Base-by-base conservation (phyloP, 805 yeast genomes). In the Saturnispora bothae region DNA sequence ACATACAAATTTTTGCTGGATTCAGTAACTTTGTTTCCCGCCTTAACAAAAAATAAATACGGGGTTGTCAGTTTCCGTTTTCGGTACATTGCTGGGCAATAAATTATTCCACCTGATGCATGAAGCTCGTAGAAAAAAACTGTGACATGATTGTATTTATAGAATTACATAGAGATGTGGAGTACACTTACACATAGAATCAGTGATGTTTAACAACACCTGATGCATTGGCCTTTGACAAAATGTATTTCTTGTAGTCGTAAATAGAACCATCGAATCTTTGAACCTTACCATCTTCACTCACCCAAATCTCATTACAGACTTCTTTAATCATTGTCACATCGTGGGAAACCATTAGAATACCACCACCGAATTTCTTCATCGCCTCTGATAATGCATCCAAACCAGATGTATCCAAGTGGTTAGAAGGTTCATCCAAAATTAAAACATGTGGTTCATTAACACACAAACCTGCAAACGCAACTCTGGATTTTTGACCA, bases 401-500 rank as follows among this genome's bases (percentile, higher is more conserved):
- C 53, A 92, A 68, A 73, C 96, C 98, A 26, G 94, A 80, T 7
- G 96, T 89, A 80, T 92, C 98, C 71, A 92, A 76, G 64, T 92
- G 98, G 64, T 92, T 92, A 5, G 96, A 83, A 61, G 98, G 98
- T 71, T 92, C 98, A 69, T 92, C 98, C 48, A 92, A 66, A 52
- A 92, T 77, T 52, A 92, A 68, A 31, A 92, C 76, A 58, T 92
- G 98, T 15, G 98, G 98, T 45, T 82, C 80, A 44, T 73, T 73
- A 52, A 92, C 68, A 63, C 96, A 85, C 47, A 92, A 68, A 13
- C 96, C 89, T 7, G 98, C 97, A 64, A 92, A 92, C 0, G 97
- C 97, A 38, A 92, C 98, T 64, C 98, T 76, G 20, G 96, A 86
- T 60, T 92, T 92, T 57, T 92, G 98, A 68, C 98, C 98, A 62